These are phyloP conservation scores for Aspergillus saccharolyticus DNA, from an alignment of 495 filamentous ascomycete species.

Conservation along the genomic window DNA sequence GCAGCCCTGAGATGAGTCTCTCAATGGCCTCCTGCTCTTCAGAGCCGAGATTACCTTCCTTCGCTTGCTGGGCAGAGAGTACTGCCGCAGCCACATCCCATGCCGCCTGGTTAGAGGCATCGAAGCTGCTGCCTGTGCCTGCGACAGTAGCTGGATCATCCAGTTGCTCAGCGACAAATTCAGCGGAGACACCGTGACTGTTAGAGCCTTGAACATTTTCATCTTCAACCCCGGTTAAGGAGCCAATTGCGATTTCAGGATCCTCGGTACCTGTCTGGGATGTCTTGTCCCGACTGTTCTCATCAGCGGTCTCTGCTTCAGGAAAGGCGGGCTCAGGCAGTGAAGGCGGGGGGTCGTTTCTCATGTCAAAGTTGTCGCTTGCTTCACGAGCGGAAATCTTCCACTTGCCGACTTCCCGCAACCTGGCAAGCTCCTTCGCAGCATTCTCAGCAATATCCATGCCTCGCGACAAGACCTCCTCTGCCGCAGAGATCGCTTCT, in stretches of 20 bases:
- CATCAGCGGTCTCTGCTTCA: constrained; percentile 10
- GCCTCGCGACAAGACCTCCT: constrained; percentile 65
- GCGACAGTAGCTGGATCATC: background rate
- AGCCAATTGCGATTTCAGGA: constrained; percentile 2
- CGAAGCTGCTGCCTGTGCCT: background rate
- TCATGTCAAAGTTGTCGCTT: constrained; percentile 67
- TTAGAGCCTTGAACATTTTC: background rate
- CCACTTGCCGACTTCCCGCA: constrained; percentile 84
- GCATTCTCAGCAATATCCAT: constrained; percentile 77
- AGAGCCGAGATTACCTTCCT: background rate
- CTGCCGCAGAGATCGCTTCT: constrained; percentile 62
- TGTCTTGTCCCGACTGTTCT: constrained; percentile 18
- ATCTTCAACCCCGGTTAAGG: background rate
- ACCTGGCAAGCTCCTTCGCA: constrained; percentile 72
- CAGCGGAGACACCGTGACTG: background rate
- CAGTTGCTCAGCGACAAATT: background rate
- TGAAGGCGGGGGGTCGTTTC: constrained; percentile 43
- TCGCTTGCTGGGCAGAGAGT: constrained; percentile 39
- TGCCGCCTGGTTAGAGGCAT: background rate
- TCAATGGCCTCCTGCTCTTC: constrained; percentile 53
- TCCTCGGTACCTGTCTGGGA: constrained; percentile 8
- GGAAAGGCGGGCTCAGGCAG: constrained; percentile 32
- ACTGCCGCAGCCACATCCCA: constrained; percentile 54
- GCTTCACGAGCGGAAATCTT: constrained; percentile 75
- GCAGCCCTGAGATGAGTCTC: constrained; percentile 68